Conservation (phyloP, 495 filamentous ascomycete species). For the Gamarada debralockiae region DNA sequence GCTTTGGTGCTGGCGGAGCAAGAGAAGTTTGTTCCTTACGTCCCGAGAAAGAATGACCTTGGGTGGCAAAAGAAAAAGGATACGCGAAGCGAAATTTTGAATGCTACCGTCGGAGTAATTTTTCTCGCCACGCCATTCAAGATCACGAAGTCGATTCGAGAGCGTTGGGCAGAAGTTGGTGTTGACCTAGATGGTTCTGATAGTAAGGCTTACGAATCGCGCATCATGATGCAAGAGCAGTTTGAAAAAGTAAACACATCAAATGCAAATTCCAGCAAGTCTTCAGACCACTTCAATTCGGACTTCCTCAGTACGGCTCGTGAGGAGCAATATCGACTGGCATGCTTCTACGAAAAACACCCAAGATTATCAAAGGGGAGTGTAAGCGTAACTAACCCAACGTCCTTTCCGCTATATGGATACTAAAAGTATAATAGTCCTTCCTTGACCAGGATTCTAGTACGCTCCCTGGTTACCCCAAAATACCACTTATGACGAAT, state of each 20-base stretch:
- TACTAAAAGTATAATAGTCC: no score
- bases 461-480: no score
- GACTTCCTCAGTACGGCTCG: no score
- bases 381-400: no score
- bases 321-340: no score
- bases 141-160: not conserved
- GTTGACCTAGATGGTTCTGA: not conserved
- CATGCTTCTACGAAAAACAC: no score
- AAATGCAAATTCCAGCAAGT: not conserved
- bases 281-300: not conserved
- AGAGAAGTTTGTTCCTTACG: no score
- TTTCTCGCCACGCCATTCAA: slow-evolving; percentile 1
- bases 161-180: not conserved
- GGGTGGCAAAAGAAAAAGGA: slow-evolving; percentile 1
- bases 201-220: not conserved
- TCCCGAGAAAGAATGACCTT: not conserved
- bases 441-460: no score
- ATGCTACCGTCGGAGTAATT: slow-evolving; percentile 1
- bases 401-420: no score
- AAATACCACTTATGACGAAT: no score
- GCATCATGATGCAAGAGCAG: not conserved
- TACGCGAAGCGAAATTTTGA: slow-evolving; percentile 1
- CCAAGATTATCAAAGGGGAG: no score
- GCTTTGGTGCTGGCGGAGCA: no score
- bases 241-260: not conserved